Evolutionary conservation across 2,329 filamentous ascomycete species (phyloP).

Genomic region (Stachybotrys chartarum): DNA sequence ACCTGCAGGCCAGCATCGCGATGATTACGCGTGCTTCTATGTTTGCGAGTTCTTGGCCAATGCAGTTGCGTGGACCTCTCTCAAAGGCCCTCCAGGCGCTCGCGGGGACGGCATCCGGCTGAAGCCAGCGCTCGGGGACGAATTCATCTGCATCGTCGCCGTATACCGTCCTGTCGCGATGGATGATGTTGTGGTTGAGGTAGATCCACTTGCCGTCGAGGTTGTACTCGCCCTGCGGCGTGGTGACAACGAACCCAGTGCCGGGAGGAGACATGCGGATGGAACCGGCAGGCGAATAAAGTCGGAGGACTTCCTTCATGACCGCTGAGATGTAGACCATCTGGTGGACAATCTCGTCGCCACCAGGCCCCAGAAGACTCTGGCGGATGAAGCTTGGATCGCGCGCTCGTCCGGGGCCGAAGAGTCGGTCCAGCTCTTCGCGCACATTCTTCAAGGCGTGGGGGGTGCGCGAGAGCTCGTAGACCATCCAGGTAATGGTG

Average conservation of each 20-base stretch:
- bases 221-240: slow-evolving; percentile 7
- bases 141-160: slow-evolving; percentile 27
- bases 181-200: slow-evolving; percentile 22
- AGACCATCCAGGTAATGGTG: slow-evolving; percentile 26
- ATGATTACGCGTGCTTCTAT: background rate
- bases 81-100: slow-evolving; percentile 1
- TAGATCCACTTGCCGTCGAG: slow-evolving; percentile 28
- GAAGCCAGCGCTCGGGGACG: slow-evolving; percentile 30
- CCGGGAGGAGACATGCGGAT: slow-evolving; percentile 18
- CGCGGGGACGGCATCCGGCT: background rate
- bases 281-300: slow-evolving; percentile 23
- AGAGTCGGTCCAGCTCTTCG: slow-evolving; percentile 26
- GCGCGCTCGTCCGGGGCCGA: slow-evolving; percentile 17
- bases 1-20: background rate
- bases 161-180: slow-evolving; percentile 24
- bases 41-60: background rate
- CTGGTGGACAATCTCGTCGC: slow-evolving; percentile 19
- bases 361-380: slow-evolving; percentile 16
- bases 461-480: slow-evolving; percentile 26
- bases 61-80: background rate
- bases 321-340: slow-evolving; percentile 29
- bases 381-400: slow-evolving; percentile 15
- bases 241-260: slow-evolving; percentile 2
- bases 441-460: slow-evolving; percentile 17
- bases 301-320: slow-evolving; percentile 28